Evolutionary conservation across 2,329 filamentous ascomycete species (phyloP).

Genomic region (Paraphoma chrysanthemicola): DNA sequence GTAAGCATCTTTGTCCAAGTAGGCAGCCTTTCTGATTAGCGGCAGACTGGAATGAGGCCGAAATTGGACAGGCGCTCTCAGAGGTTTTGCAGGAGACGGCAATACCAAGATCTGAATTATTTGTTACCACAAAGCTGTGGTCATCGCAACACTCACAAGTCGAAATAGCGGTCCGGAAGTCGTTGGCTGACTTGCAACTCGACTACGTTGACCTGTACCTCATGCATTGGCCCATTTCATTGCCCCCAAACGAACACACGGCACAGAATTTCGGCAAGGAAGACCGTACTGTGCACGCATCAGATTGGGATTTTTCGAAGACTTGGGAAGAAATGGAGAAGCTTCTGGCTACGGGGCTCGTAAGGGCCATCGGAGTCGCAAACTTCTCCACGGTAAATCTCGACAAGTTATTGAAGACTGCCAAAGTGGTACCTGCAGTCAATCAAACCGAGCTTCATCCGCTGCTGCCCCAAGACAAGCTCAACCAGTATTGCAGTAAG

Average conservation of each 20-base stretch:
- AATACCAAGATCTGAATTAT: conserved; percentile 41
- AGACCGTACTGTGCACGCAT: too few relatives aligned
- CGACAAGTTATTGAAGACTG: conserved; percentile 58
- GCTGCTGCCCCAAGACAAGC: conserved; percentile 10
- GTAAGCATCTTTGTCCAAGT: not conserved
- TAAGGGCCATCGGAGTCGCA: conserved; percentile 23
- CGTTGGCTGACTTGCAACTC: conserved; percentile 75
- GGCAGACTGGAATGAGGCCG: conserved; percentile 9
- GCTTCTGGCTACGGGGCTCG: conserved; percentile 32
- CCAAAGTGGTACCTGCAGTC: conserved; percentile 17
- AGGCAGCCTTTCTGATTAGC: not conserved
- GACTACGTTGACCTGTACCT: conserved; percentile 89
- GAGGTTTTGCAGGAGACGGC: conserved; percentile 10
- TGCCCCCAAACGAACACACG: not conserved
- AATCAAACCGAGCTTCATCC: conserved; percentile 25
- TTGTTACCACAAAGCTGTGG: conserved; percentile 78
- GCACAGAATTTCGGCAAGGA: too few relatives aligned
- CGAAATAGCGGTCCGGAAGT: conserved; percentile 72
- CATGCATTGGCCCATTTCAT: conserved; percentile 68
- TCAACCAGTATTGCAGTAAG: conserved; percentile 10
- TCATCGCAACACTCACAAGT: conserved; percentile 79
- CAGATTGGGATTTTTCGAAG: conserved; percentile 6
- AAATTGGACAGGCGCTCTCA: conserved; percentile 2
- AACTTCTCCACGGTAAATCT: conserved; percentile 38
- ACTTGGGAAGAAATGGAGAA: conserved; percentile 42